Evolutionary conservation across 2,329 filamentous ascomycete species (phyloP).

Genomic region (Aspergillus sp.): DNA sequence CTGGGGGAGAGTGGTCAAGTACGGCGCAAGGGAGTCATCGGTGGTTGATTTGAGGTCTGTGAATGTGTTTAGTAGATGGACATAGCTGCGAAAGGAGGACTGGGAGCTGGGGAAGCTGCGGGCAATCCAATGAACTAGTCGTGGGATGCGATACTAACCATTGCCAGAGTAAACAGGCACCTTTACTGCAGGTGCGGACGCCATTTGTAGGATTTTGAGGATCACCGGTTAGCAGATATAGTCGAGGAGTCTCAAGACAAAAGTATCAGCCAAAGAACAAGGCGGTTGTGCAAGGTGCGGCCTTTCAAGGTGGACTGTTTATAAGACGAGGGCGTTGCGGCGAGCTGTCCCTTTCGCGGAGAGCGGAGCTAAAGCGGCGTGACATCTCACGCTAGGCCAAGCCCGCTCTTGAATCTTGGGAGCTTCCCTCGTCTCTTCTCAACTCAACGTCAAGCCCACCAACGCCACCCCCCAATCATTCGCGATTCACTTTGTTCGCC

Average conservation of each 20-base stretch:
- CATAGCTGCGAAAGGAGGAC: not conserved
- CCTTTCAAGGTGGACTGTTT: not conserved
- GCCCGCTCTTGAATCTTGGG: conserved; percentile 2
- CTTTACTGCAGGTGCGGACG: conserved; percentile 34
- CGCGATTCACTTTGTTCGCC: conserved; percentile 22
- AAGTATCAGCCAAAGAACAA: not conserved
- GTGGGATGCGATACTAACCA: conserved; percentile 31
- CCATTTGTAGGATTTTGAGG: conserved; percentile 18
- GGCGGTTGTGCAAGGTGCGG: not conserved
- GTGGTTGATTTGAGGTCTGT: conserved; percentile 94
- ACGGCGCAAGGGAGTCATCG: conserved; percentile 91
- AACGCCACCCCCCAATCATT: not conserved
- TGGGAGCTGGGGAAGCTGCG: not conserved
- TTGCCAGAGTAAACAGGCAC: conserved; percentile 47
- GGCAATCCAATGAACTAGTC: not conserved
- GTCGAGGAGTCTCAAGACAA: not conserved
- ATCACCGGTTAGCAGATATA: not conserved
- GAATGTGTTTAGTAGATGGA: not conserved
- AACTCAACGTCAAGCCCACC: not conserved
- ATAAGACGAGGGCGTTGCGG: conserved; percentile 27
- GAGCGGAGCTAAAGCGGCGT: conserved; percentile 25
- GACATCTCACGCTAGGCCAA: conserved; percentile 12
- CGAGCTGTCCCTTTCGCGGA: conserved; percentile 35
- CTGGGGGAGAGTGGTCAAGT: conserved; percentile 78
- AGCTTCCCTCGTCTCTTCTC: conserved; percentile 11